Conservation (phyloP, 106 monocot genomes). For the Phalaenopsis equestris region DNA sequence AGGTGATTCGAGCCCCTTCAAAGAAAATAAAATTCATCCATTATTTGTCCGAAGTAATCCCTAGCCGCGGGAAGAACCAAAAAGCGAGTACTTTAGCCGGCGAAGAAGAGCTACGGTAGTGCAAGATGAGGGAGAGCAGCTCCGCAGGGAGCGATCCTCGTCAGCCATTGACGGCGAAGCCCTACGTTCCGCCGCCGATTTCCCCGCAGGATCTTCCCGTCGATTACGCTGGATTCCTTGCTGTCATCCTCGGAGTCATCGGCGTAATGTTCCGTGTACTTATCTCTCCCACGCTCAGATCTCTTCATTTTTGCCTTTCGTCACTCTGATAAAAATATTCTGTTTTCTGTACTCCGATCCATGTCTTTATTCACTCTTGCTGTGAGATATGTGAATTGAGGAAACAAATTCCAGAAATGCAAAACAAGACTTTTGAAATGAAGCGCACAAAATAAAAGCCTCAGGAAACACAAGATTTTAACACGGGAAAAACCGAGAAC, state of each 20-base stretch:
- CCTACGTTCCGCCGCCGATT: conserved; percentile 35
- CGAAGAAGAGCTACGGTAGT: neutral
- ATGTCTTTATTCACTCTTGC: neutral
- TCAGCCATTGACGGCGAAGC: conserved; percentile 54
- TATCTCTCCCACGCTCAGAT: neutral
- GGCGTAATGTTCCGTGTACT: conserved; percentile 55
- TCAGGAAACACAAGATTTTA: too few relatives aligned
- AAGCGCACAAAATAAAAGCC: too few relatives aligned
- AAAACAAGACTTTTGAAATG: too few relatives aligned
- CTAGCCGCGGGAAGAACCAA: neutral
- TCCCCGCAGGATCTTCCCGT: conserved; percentile 57
- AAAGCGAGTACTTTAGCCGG: neutral
- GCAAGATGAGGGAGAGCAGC: conserved; percentile 32
- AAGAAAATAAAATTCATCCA: too few relatives aligned
- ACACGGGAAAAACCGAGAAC: too few relatives aligned
- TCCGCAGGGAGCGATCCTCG: conserved; percentile 42
- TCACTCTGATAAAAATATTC: neutral
- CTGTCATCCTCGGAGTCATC: conserved; percentile 45
- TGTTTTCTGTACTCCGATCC: neutral
- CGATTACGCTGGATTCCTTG: conserved; percentile 61
- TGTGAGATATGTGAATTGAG: too few relatives aligned
- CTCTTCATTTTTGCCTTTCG: neutral
- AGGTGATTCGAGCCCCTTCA: too few relatives aligned
- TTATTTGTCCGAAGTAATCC: too few relatives aligned
- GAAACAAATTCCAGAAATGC: too few relatives aligned